phyloP scores from a whole-genome alignment of 192 early-diverging fungal genomes.

The Gamsiella multidivaricata region DNA sequence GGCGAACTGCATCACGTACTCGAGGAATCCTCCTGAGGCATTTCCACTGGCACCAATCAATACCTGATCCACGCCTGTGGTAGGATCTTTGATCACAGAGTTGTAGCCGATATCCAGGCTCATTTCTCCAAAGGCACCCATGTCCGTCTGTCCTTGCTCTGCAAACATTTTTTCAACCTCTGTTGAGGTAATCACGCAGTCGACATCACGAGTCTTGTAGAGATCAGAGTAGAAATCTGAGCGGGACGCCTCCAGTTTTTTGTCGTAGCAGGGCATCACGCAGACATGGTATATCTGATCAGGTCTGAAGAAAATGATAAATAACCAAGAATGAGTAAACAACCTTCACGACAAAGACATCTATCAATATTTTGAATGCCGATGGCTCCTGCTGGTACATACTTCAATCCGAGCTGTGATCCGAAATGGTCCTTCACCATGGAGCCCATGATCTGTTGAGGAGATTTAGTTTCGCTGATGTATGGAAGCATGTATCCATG shows the following conservation, averaged over 20 bases:
- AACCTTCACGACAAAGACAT: too few relatives aligned
- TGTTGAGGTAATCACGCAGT: slow-evolving; percentile 95
- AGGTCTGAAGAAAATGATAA: slow-evolving; percentile 51
- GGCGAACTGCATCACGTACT: slow-evolving; percentile 88
- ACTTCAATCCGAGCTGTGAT: slow-evolving; percentile 64
- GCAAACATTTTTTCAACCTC: slow-evolving; percentile 90
- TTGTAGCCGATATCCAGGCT: slow-evolving; percentile 51
- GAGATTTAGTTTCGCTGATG: slow-evolving; percentile 92
- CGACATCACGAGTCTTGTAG: slow-evolving; percentile 90
- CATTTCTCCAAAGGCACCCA: slow-evolving; percentile 59
- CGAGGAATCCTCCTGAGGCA: slow-evolving; percentile 91
- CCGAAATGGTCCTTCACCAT: slow-evolving; percentile 90
- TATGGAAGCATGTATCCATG: slow-evolving; percentile 89
- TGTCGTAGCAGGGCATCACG: slow-evolving; percentile 99
- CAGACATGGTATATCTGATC: slow-evolving; percentile 91
- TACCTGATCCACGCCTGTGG: slow-evolving; percentile 26
- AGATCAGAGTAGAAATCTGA: slow-evolving; percentile 89
- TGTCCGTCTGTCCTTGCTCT: slow-evolving; percentile 70
- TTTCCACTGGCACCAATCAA: slow-evolving; percentile 79
- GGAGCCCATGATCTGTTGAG: slow-evolving; percentile 97
- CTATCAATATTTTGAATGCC: too few relatives aligned
- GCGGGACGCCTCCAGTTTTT: slow-evolving; percentile 97
- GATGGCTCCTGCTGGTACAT: too few relatives aligned
- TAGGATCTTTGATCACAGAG: slow-evolving; percentile 52
- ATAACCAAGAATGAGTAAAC: neutral